A percentile compares a stretch with the other conserved stretches of the same genome.
Conservation (phyloP, 1,284 basidiomycete species). For the Ceratobasidium sp. region DNA sequence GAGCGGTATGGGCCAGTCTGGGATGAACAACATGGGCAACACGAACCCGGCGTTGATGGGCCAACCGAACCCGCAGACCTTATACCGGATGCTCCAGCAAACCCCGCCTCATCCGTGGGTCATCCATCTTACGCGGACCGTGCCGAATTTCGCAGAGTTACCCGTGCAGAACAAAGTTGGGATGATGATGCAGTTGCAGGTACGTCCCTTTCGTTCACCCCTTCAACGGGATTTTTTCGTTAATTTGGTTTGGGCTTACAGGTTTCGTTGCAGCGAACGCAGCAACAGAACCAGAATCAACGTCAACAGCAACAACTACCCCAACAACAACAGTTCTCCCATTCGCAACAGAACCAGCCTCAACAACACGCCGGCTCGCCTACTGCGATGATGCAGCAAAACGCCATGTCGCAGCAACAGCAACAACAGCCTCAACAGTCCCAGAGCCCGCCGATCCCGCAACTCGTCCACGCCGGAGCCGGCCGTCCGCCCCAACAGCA, state of each 20-base stretch:
- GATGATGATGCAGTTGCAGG: constrained; percentile 59
- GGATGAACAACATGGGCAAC: too few species aligned
- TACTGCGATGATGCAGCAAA: constrained; percentile 14
- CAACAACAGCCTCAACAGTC: constrained; percentile 33
- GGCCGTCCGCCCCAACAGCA: not conserved
- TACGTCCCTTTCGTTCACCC: constrained; percentile 51
- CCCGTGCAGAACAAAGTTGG: constrained; percentile 35
- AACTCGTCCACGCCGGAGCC: constrained; percentile 31
- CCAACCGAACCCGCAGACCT: constrained; percentile 12
- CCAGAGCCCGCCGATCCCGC: constrained; percentile 35
- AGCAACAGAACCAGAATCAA: constrained; percentile 22
- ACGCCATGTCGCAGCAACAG: constrained; percentile 9
- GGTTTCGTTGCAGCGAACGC: not conserved
- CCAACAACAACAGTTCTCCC: constrained; percentile 18
- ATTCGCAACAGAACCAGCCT: not conserved
- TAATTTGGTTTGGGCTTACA: not conserved
- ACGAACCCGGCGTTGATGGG: constrained; percentile 9
- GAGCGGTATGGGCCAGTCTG: not conserved
- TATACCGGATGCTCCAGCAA: constrained; percentile 26
- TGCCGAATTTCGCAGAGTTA: constrained; percentile 4
- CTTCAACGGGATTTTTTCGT: not conserved
- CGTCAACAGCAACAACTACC: constrained; percentile 13
- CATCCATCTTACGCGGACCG: constrained; percentile 12
- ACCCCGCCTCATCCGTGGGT: constrained; percentile 36
- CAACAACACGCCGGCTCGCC: constrained; percentile 32